These are phyloP conservation scores for Phytophthora hybrid DNA, from an alignment of 352 stramenopile species.

Conservation along the genomic window DNA sequence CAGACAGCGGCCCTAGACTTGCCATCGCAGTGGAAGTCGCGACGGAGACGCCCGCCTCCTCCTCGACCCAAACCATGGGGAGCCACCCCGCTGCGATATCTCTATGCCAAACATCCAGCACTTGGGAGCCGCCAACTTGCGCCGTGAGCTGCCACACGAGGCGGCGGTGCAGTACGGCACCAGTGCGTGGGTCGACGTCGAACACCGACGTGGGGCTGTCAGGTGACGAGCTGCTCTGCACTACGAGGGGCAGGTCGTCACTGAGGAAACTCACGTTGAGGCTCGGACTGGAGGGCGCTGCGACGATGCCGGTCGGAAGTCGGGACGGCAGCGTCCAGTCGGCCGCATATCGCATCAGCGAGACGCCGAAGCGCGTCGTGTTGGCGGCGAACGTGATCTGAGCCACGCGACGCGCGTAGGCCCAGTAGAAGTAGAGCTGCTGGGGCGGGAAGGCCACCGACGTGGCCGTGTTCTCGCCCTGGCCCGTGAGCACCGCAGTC, in stretches of 20 bases:
- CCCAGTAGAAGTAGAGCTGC: conserved; percentile 68
- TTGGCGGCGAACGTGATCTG: conserved; percentile 52
- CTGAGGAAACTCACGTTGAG: conserved; percentile 62
- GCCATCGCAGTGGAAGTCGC: conserved; percentile 16
- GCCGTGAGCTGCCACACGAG: conserved; percentile 62
- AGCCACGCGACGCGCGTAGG: conserved; percentile 49
- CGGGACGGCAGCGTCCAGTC: conserved; percentile 50
- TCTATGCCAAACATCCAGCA: conserved; percentile 52
- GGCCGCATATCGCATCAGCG: conserved; percentile 58
- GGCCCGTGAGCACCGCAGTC: conserved; percentile 44
- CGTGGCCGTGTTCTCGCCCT: conserved; percentile 23
- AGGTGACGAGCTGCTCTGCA: conserved; percentile 33
- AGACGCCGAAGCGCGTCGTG: conserved; percentile 59
- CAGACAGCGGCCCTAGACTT: conserved; percentile 18
- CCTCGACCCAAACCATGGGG: conserved; percentile 57
- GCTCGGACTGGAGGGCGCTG: conserved; percentile 3
- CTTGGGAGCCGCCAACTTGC: conserved; percentile 17
- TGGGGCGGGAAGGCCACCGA: conserved; percentile 43
- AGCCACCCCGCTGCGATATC: conserved; percentile 42
- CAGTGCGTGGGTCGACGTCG: conserved; percentile 61
- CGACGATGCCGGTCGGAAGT: conserved; percentile 46
- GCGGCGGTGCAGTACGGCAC: conserved; percentile 56
- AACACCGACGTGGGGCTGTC: conserved; percentile 32
- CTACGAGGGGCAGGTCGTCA: conserved; percentile 49
- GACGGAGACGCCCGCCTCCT: conserved; percentile 51